phyloP scores from a whole-genome alignment of 73 alveolate genomes.

The Tetrahymena thermophila region DNA sequence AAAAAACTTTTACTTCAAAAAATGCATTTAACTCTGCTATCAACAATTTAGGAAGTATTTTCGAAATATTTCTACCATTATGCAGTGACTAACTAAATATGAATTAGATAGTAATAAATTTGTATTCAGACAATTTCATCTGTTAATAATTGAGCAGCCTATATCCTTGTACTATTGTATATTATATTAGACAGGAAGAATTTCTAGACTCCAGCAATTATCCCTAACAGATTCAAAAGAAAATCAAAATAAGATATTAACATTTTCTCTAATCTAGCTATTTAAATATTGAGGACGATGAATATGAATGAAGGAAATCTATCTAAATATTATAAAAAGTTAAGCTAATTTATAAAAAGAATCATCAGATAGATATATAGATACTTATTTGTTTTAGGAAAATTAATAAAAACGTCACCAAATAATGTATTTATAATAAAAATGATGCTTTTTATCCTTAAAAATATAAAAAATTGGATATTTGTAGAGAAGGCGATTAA shows the following conservation, averaged over 20 bases:
- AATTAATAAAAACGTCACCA: not conserved
- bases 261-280: not conserved
- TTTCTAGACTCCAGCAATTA: not conserved
- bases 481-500: not conserved
- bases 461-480: not conserved
- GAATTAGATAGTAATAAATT: not conserved
- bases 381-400: not conserved
- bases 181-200: not conserved
- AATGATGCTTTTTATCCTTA: not conserved
- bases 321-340: not conserved
- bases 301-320: not conserved
- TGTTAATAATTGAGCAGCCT: not conserved
- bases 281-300: not conserved
- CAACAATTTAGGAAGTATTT: not conserved
- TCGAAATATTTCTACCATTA: not conserved
- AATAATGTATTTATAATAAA: not conserved
- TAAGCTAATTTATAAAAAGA: not conserved
- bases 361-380: not conserved
- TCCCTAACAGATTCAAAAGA: not conserved
- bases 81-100: not conserved
- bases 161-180: not conserved
- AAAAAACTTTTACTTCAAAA: no score
- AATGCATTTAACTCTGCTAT: not conserved
- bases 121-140: not conserved
- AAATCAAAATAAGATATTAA: not conserved